Evolutionary conservation across 345 rosid species (phyloP).

Genomic region (Eucalyptus polybractea): DNA sequence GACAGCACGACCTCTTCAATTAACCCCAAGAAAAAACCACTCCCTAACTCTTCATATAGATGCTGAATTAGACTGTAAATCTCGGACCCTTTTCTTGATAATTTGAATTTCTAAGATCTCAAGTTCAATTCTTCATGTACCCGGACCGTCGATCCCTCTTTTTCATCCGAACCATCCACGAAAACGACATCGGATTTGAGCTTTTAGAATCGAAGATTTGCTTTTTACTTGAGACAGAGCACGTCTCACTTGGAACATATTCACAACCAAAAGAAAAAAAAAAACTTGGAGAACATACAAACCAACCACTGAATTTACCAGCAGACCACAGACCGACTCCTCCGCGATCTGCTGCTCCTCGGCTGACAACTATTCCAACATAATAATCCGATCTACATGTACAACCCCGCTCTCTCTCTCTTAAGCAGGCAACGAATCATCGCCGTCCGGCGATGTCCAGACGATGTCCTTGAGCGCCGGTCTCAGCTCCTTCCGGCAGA

Average conservation of each 20-base stretch:
- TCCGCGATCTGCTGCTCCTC: background rate
- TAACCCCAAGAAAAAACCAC: background rate
- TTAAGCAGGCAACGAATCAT: slow-evolving; percentile 19
- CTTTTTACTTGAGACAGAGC: background rate
- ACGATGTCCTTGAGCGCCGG: slow-evolving; percentile 66
- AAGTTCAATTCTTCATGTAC: background rate
- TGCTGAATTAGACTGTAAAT: background rate
- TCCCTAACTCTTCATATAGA: background rate
- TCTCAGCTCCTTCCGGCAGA: slow-evolving; percentile 14
- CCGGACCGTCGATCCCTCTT: background rate
- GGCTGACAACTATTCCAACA: background rate
- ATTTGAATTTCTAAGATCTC: background rate
- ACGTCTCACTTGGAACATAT: background rate
- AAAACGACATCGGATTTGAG: background rate
- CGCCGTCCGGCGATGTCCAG: slow-evolving; percentile 37
- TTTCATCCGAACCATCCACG: background rate
- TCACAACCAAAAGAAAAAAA: background rate
- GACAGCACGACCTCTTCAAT: background rate
- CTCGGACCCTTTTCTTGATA: background rate
- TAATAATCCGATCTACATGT: background rate
- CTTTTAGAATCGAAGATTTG: background rate
- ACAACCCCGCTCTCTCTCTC: background rate
- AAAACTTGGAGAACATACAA: background rate
- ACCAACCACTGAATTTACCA: background rate
- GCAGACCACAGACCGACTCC: background rate